Conservation (phyloP, 371 early-diverging fungal genomes). For the Rhizomucor pusillus region DNA sequence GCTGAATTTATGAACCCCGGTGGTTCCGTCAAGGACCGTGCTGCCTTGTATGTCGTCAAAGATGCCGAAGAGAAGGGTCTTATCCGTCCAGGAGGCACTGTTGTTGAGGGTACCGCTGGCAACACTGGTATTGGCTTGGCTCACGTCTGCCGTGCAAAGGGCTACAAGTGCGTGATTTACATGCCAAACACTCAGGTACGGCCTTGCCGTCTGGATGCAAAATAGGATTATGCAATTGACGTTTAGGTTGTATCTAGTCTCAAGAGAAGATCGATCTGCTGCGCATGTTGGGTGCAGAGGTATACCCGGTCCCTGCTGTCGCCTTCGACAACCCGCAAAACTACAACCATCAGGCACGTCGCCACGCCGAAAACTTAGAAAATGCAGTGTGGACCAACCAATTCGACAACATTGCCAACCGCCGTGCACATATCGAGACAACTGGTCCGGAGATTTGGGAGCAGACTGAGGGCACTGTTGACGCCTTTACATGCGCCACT, state of each 20-base stretch:
- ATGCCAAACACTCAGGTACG: slow-evolving; percentile 94
- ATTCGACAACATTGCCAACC: slow-evolving; percentile 83
- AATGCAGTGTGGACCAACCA: slow-evolving; percentile 98
- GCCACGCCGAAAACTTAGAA: slow-evolving; percentile 73
- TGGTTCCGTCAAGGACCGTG: slow-evolving; percentile 96
- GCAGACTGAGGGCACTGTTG: slow-evolving; percentile 79
- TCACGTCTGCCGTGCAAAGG: slow-evolving; percentile 93
- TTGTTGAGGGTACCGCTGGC: slow-evolving; percentile 96
- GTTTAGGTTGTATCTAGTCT: slow-evolving; percentile 38
- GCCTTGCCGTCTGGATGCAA: neutral
- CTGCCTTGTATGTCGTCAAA: slow-evolving; percentile 89
- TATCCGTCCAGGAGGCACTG: slow-evolving; percentile 87
- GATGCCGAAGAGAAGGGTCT: slow-evolving; percentile 89
- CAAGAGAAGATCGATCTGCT: slow-evolving; percentile 93
- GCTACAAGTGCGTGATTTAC: slow-evolving; percentile 94
- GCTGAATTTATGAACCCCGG: slow-evolving; percentile 99
- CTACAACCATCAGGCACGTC: slow-evolving; percentile 93
- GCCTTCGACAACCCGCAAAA: slow-evolving; percentile 90
- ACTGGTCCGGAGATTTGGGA: slow-evolving; percentile 94
- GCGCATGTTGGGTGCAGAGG: slow-evolving; percentile 90
- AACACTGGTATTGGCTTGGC: slow-evolving; percentile 97
- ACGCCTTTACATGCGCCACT: slow-evolving; percentile 89
- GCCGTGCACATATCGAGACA: slow-evolving; percentile 90
- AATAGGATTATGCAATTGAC: neutral
- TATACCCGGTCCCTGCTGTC: slow-evolving; percentile 86